Evolutionary conservation across 495 filamentous ascomycete genomes (phyloP).

Genomic region (Annulohypoxylon bovei): DNA sequence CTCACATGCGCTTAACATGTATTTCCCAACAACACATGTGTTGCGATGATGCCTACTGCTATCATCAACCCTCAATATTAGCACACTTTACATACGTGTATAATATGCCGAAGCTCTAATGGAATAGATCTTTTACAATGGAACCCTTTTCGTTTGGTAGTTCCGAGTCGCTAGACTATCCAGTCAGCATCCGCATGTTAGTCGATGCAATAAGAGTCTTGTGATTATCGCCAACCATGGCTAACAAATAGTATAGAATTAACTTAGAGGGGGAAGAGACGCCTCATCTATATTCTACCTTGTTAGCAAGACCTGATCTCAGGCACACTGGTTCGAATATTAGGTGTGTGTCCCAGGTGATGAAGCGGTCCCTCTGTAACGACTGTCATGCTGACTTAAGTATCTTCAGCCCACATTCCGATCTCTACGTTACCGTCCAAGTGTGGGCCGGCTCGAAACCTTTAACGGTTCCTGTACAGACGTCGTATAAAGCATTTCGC

Average conservation of each 20-base stretch:
- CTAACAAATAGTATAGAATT: slow-evolving; percentile 62
- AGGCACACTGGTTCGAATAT: slow-evolving; percentile 85
- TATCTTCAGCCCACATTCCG: slow-evolving; percentile 68
- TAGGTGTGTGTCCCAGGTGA: slow-evolving; percentile 48
- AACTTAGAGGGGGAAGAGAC: slow-evolving; percentile 87
- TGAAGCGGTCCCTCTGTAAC: not conserved
- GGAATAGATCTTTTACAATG: slow-evolving; percentile 61
- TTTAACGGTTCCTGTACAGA: slow-evolving; percentile 89
- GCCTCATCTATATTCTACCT: slow-evolving; percentile 78
- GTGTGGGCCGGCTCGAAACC: slow-evolving; percentile 97
- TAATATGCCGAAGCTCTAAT: slow-evolving; percentile 12
- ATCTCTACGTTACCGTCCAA: slow-evolving; percentile 92
- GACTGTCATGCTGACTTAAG: slow-evolving; percentile 22
- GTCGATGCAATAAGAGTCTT: slow-evolving; percentile 34
- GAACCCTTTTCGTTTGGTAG: slow-evolving; percentile 94
- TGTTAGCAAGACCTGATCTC: slow-evolving; percentile 79
- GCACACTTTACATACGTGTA: not conserved
- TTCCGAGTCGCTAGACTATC: slow-evolving; percentile 79
- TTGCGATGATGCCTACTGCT: not conserved
- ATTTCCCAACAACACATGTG: not conserved
- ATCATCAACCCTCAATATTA: not conserved
- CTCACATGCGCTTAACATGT: not conserved
- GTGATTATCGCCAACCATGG: not conserved
- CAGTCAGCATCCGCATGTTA: slow-evolving; percentile 86
- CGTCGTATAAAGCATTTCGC: slow-evolving; percentile 89